A percentile compares a stretch with the other conserved stretches of the same genome.
phyloP scores from a whole-genome alignment of 257 asterid genomes.

The Nicotiana noctiflora region DNA sequence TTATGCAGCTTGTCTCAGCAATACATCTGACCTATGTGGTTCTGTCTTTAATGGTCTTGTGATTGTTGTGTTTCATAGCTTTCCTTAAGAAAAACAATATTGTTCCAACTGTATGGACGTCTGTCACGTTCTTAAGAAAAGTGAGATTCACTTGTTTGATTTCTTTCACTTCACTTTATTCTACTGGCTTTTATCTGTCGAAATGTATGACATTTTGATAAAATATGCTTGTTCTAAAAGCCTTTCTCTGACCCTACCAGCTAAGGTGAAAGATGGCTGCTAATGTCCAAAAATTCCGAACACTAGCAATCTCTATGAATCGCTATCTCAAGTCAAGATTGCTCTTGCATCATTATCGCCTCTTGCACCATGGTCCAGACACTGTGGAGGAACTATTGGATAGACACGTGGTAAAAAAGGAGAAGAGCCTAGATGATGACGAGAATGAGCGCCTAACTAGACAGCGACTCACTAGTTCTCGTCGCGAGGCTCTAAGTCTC shows the following conservation, averaged over 20 bases:
- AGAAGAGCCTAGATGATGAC: constrained; percentile 44
- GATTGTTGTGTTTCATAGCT: not conserved
- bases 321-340: constrained; percentile 14
- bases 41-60: too few species aligned
- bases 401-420: constrained; percentile 58
- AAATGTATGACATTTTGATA: not conserved
- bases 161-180: not conserved
- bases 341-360: constrained; percentile 13
- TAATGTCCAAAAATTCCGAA: constrained; percentile 21
- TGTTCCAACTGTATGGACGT: not conserved
- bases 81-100: too few species aligned
- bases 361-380: constrained; percentile 79
- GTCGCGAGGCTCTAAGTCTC: constrained; percentile 80
- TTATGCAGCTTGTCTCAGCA: too few species aligned
- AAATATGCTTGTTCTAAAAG: not conserved
- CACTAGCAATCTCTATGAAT: constrained; percentile 23
- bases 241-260: not conserved
- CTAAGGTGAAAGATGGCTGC: constrained; percentile 22
- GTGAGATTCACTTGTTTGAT: not conserved
- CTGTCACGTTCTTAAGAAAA: not conserved
- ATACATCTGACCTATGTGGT: too few species aligned
- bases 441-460: constrained; percentile 50
- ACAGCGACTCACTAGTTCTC: constrained; percentile 71
- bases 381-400: constrained; percentile 86
- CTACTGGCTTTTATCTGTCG: not conserved